These are phyloP conservation scores for Clonostachys chloroleuca DNA, from an alignment of 2,329 filamentous ascomycete genomes.

Conservation along the genomic window DNA sequence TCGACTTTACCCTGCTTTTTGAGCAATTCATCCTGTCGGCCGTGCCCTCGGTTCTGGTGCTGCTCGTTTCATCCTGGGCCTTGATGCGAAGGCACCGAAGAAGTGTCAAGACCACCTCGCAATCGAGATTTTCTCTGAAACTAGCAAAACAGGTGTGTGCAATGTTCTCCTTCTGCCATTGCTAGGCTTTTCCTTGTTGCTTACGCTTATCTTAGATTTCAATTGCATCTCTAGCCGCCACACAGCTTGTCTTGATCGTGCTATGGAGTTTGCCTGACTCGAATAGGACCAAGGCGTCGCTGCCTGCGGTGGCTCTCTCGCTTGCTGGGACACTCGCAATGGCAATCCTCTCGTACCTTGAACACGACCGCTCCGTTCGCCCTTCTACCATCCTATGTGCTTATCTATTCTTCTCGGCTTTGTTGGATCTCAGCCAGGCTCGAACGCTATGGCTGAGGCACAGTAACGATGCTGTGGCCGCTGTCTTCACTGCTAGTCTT, in stretches of 20 bases:
- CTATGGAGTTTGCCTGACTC: background rate
- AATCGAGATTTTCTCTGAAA: background rate
- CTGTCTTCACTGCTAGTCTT: conserved; percentile 14
- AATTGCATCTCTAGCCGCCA: background rate
- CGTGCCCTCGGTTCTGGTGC: conserved; percentile 6
- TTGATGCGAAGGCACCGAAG: conserved; percentile 8
- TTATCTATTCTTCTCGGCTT: conserved; percentile 19
- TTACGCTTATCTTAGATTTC: background rate
- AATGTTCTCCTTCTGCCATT: too few species aligned
- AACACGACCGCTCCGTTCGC: conserved; percentile 19
- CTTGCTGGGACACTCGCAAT: conserved; percentile 15
- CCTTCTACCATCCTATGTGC: conserved; percentile 20
- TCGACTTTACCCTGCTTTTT: background rate
- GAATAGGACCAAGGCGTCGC: background rate
- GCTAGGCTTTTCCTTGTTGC: too few species aligned
- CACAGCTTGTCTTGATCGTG: conserved; percentile 3
- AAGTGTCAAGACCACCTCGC: conserved; percentile 8
- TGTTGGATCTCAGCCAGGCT: conserved; percentile 19
- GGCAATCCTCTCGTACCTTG: conserved; percentile 17
- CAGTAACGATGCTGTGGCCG: conserved; percentile 8
- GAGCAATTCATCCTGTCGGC: background rate
- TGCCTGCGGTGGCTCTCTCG: conserved; percentile 5
- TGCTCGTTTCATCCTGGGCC: conserved; percentile 26
- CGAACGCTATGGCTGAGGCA: conserved; percentile 22
- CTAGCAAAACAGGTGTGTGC: background rate